A percentile compares a stretch with the other conserved stretches of the same genome.
These are phyloP conservation scores for Trichoderma guizhouense DNA, from an alignment of 2,329 filamentous ascomycete genomes.

Conservation along the genomic window DNA sequence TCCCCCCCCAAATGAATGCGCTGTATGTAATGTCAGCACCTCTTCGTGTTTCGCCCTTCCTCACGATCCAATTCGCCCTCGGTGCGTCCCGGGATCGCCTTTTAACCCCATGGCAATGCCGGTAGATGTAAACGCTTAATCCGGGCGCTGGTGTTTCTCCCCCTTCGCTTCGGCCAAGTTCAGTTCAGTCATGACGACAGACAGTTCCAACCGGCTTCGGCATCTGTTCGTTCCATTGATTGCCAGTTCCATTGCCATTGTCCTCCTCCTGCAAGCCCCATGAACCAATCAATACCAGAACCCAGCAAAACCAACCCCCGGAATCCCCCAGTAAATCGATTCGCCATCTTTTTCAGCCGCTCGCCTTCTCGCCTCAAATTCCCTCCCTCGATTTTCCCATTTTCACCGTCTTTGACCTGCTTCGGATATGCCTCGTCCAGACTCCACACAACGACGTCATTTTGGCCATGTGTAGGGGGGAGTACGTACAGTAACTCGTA, in stretches of 20 bases:
- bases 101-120: conserved; percentile 13
- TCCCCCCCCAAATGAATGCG: background rate
- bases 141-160: background rate
- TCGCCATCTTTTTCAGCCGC: background rate
- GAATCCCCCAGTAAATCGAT: background rate
- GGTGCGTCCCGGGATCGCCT: conserved; percentile 18
- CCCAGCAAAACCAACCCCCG: background rate
- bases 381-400: background rate
- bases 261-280: background rate
- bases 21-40: background rate
- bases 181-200: background rate
- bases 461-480: conserved; percentile 4
- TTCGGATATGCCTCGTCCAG: conserved; percentile 10
- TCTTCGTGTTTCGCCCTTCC: background rate
- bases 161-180: background rate
- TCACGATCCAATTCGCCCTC: conserved; percentile 10
- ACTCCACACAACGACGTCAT: conserved; percentile 14
- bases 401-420: background rate
- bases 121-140: conserved; percentile 16
- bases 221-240: background rate
- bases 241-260: background rate
- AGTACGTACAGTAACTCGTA: no score
- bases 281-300: background rate
- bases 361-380: background rate
- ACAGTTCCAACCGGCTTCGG: background rate